A percentile compares a stretch with the other conserved stretches of the same genome.
phyloP scores from a whole-genome alignment of 2,329 filamentous ascomycete species.

The Dactylellina sp. region DNA sequence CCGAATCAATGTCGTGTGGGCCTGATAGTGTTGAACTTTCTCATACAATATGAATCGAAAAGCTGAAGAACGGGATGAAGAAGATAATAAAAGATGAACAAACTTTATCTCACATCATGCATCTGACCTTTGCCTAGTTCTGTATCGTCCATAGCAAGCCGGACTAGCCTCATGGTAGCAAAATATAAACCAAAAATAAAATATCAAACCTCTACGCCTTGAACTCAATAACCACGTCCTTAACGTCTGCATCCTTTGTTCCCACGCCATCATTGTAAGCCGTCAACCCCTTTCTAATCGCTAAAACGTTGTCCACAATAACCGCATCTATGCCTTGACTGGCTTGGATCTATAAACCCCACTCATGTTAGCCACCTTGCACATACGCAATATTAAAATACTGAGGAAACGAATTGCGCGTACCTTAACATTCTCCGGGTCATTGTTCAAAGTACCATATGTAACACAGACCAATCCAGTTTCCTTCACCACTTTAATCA shows the following conservation, averaged over 20 bases:
- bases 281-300: constrained; percentile 89
- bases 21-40: constrained; percentile 28
- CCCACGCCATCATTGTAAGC: constrained; percentile 37
- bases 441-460: constrained; percentile 92
- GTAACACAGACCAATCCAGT: constrained; percentile 93
- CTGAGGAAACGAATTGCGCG: constrained; percentile 61
- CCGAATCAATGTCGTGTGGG: constrained; percentile 7
- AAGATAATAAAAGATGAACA: constrained; percentile 4
- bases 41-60: constrained; percentile 11
- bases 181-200: not conserved
- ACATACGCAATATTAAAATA: constrained; percentile 29
- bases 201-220: constrained; percentile 35
- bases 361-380: constrained; percentile 20
- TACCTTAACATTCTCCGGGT: constrained; percentile 85
- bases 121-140: not conserved
- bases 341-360: constrained; percentile 79
- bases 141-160: not conserved
- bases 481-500: constrained; percentile 88
- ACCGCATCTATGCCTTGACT: constrained; percentile 97
- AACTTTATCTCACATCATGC: not conserved
- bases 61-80: not conserved
- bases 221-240: constrained; percentile 49
- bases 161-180: too few species aligned
- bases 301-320: constrained; percentile 93
- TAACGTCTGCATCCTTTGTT: constrained; percentile 46